Evolutionary conservation across 306 rosid species (phyloP).

Genomic region (Trifolium repens): DNA sequence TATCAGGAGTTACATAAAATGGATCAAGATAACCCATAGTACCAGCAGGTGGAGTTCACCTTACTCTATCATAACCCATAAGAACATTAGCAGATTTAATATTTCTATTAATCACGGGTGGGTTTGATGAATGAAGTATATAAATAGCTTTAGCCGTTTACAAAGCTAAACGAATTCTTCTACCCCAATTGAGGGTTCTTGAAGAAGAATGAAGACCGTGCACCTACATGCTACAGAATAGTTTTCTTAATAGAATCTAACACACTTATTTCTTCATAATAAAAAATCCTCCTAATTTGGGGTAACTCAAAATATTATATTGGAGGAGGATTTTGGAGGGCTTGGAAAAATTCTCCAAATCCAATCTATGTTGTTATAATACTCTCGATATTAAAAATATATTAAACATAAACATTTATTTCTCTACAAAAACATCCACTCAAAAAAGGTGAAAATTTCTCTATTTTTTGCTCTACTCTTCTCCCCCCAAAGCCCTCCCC

Average conservation of each 20-base stretch:
- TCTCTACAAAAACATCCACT: too few relatives aligned
- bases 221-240: background rate
- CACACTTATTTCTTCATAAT: background rate
- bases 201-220: slow-evolving; percentile 55
- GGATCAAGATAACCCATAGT: slow-evolving; percentile 98
- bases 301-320: too few relatives aligned
- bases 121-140: slow-evolving; percentile 76
- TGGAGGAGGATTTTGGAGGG: too few relatives aligned
- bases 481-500: too few relatives aligned
- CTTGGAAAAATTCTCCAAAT: too few relatives aligned
- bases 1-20: slow-evolving; percentile 91
- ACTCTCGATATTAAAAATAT: too few relatives aligned
- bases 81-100: slow-evolving; percentile 90
- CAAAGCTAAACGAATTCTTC: slow-evolving; percentile 81
- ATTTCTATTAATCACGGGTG: slow-evolving; percentile 91
- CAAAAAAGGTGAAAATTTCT: too few relatives aligned
- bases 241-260: background rate
- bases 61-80: slow-evolving; percentile 63
- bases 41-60: slow-evolving; percentile 97
- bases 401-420: too few relatives aligned
- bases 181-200: slow-evolving; percentile 73
- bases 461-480: too few relatives aligned
- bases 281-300: too few relatives aligned
- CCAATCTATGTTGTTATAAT: too few relatives aligned
- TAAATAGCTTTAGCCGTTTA: slow-evolving; percentile 91